Evolutionary conservation across 306 rosid genomes (phyloP).

Genomic region (Dalbergia oliveri): DNA sequence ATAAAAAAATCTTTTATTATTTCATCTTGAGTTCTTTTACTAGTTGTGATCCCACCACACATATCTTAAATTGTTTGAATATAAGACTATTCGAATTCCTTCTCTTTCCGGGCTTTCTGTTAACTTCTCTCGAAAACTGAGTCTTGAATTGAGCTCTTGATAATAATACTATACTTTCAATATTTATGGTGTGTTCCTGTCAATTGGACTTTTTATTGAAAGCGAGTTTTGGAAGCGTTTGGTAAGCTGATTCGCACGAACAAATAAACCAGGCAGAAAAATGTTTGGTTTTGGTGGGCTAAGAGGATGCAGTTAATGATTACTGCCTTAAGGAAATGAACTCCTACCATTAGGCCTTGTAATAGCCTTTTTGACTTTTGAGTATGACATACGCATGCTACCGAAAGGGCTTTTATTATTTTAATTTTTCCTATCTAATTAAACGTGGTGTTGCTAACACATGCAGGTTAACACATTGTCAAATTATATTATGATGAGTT

Average conservation of each 20-base stretch:
- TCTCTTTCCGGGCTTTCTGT: no score
- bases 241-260: conserved; percentile 29
- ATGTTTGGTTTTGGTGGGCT: conserved; percentile 42
- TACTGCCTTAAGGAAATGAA: neutral
- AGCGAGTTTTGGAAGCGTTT: conserved; percentile 7
- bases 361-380: neutral
- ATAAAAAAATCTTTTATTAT: no score
- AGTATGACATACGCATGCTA: neutral
- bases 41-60: no score
- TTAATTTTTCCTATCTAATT: neutral
- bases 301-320: conserved; percentile 25
- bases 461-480: no score
- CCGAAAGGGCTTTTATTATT: neutral
- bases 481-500: no score
- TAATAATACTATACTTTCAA: neutral
- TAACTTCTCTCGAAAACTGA: no score
- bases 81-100: no score
- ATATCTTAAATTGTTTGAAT: no score
- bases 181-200: neutral
- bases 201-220: neutral
- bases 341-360: neutral
- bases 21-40: no score
- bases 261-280: conserved; percentile 17
- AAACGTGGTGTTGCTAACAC: neutral
- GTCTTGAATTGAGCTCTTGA: neutral